A percentile compares a stretch with the other conserved stretches of the same genome.
Evolutionary conservation across 208 protist species (phyloP).

Genomic region (Leishmania aethiopica): DNA sequence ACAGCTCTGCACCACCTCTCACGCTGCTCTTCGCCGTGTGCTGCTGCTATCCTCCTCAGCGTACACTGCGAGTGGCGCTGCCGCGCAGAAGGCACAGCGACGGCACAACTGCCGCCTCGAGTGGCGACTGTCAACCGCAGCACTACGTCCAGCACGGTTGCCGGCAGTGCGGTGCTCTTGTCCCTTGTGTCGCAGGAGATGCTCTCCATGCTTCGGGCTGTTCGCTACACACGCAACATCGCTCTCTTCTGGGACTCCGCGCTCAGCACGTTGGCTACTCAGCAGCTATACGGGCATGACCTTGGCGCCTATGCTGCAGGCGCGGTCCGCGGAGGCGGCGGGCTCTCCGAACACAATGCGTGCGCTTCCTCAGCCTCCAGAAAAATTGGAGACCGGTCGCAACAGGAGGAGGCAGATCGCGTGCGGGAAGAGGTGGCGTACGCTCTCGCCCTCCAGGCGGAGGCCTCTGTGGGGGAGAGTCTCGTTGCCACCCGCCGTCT

Average conservation of each 20-base stretch:
- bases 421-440: conserved; percentile 29
- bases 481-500: conserved; percentile 1
- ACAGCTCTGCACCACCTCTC: conserved; percentile 26
- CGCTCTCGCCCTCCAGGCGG: conserved; percentile 19
- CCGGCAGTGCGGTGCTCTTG: conserved; percentile 45
- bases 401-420: conserved; percentile 9
- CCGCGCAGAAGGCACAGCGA: background rate
- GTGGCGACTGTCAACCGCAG: background rate
- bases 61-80: background rate
- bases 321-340: background rate
- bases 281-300: background rate
- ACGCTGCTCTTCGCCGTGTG: conserved; percentile 5
- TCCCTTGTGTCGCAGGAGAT: conserved; percentile 55
- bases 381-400: background rate
- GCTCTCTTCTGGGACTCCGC: conserved; percentile 53
- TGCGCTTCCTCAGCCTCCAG: background rate
- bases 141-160: background rate
- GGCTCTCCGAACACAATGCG: background rate
- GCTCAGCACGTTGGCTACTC: conserved; percentile 33
- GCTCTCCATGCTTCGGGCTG: conserved; percentile 39
- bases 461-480: conserved; percentile 11
- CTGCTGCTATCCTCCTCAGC: background rate
- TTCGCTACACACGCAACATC: conserved; percentile 28
- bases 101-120: background rate
- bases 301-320: background rate